These are phyloP conservation scores for Dothiorella sarmentorum DNA, from an alignment of 2,329 filamentous ascomycete species.

Conservation along the genomic window DNA sequence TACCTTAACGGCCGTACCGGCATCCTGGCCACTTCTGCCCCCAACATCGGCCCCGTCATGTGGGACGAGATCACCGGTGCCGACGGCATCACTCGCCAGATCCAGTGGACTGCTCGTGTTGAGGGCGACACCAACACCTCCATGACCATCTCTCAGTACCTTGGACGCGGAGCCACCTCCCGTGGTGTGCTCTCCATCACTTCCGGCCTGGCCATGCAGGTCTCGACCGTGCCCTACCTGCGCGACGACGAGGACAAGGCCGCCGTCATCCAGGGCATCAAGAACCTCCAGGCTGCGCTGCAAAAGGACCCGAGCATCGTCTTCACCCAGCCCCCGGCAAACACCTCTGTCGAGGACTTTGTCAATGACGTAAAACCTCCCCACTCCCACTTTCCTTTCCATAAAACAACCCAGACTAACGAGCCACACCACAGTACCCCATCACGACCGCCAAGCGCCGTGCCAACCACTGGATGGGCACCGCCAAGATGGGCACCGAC, in stretches of 20 bases:
- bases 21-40: conserved; percentile 61
- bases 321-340: conserved; percentile 41
- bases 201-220: conserved; percentile 54
- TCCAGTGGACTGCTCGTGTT: conserved; percentile 65
- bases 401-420: neutral
- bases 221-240: conserved; percentile 59
- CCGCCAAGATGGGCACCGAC: conserved; percentile 52
- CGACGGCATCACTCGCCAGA: conserved; percentile 60
- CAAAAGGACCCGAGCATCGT: conserved; percentile 53
- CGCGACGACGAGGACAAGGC: conserved; percentile 55
- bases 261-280: conserved; percentile 62
- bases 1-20: conserved; percentile 52
- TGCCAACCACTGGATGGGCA: conserved; percentile 52
- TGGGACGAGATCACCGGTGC: conserved; percentile 56
- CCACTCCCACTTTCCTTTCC: conserved; percentile 5
- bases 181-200: conserved; percentile 61
- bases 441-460: conserved; percentile 38
- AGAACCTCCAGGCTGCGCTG: conserved; percentile 57
- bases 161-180: conserved; percentile 61
- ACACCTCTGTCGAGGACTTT: conserved; percentile 54
- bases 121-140: conserved; percentile 42
- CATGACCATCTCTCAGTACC: conserved; percentile 52
- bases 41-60: conserved; percentile 62
- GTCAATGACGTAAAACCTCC: conserved; percentile 42
- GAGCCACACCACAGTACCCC: conserved; percentile 24